Conservation (phyloP, 148 eudicot genomes). For the Spergularia bocconei region DNA sequence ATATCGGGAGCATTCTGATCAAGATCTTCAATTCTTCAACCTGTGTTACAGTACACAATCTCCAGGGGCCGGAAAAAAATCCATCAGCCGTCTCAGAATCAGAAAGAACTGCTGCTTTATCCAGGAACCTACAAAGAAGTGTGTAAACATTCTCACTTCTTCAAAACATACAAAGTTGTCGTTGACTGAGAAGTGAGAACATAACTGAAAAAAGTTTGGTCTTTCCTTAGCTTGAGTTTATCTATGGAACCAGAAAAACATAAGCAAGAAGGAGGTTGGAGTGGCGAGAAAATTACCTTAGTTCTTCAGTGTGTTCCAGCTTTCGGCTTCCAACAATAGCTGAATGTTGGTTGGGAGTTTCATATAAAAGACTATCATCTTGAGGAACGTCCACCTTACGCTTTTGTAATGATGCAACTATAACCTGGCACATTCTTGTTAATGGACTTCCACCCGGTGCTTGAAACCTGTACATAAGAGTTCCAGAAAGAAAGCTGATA, state of each 20-base stretch:
- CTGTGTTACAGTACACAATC: constrained; percentile 60
- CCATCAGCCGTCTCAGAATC: constrained; percentile 12
- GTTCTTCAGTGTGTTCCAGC: constrained; percentile 57
- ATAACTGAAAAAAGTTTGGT: too few relatives aligned
- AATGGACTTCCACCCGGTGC: constrained; percentile 67
- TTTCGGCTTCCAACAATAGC: constrained; percentile 62
- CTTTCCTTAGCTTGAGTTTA: constrained; percentile 22
- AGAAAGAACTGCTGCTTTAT: constrained; percentile 56
- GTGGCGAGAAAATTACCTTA: constrained; percentile 39
- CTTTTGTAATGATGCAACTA: constrained; percentile 54
- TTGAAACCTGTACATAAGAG: constrained; percentile 57
- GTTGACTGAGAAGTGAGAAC: too few relatives aligned
- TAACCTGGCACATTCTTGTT: constrained; percentile 62
- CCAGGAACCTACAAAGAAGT: constrained; percentile 46
- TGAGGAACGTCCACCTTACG: constrained; percentile 38
- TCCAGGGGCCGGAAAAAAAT: constrained; percentile 40
- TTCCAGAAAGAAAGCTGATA: constrained; percentile 54
- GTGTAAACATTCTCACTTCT: not conserved
- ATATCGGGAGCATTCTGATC: constrained; percentile 54
- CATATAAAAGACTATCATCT: constrained; percentile 45
- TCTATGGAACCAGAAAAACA: constrained; percentile 1
- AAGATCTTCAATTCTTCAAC: constrained; percentile 72
- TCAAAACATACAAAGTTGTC: not conserved
- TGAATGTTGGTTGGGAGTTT: constrained; percentile 46
- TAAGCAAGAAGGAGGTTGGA: not conserved